phyloP scores from a whole-genome alignment of 73 alveolate genomes.

The Symbiodinium natans region DNA sequence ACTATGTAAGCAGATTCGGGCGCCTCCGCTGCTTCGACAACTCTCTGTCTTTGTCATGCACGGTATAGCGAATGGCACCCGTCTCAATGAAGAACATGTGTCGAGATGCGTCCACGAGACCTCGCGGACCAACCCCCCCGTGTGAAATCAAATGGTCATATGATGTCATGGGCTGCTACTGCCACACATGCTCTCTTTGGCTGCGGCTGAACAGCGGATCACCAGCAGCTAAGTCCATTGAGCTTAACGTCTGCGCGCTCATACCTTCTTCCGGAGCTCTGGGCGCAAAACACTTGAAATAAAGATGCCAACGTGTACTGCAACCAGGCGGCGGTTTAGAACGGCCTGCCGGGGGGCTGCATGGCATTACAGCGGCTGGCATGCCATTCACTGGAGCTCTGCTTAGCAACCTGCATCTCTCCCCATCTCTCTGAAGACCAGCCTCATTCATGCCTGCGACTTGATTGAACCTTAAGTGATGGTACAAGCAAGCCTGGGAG shows the following conservation, averaged over 20 bases:
- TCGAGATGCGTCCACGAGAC: constrained; percentile 36
- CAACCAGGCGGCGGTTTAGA: constrained; percentile 19
- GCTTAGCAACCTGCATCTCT: background rate
- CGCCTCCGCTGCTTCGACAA: background rate
- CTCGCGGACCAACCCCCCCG: background rate
- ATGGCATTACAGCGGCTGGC: background rate
- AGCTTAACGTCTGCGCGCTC: constrained; percentile 35
- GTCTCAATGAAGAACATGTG: constrained; percentile 67
- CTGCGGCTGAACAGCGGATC: constrained; percentile 17
- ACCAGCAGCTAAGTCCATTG: constrained; percentile 27
- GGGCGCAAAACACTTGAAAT: too few species aligned
- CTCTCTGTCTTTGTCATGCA: background rate
- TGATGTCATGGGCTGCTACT: background rate
- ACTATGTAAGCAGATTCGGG: too few species aligned
- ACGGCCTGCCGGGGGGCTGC: constrained; percentile 7
- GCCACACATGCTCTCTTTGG: background rate
- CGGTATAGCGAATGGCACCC: constrained; percentile 30
- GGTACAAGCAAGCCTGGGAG: too few species aligned
- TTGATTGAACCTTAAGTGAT: constrained; percentile 34
- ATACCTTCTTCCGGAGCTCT: constrained; percentile 14
- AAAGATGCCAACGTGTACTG: background rate
- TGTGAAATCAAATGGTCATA: background rate
- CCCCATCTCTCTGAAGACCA: background rate
- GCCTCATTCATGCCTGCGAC: background rate
- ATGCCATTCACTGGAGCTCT: background rate